Conservation (phyloP, 768 basidiomycete species). For the Sistotremastrum niveocremeum region DNA sequence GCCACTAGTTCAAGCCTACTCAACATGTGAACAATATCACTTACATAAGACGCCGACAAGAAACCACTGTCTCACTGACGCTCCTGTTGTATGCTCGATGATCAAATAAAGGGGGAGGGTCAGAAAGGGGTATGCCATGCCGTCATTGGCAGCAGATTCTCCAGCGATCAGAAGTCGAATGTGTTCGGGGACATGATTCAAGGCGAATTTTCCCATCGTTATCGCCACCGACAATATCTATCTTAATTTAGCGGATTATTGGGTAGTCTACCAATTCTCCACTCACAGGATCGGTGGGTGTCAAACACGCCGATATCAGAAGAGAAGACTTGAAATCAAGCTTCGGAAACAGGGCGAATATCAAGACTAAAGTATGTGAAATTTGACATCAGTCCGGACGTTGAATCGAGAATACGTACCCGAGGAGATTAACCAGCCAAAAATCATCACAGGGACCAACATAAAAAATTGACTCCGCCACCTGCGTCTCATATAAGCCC, state of each 20-base stretch:
- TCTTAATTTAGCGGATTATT: no score
- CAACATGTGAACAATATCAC: not conserved
- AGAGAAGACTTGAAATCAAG: conserved; percentile 64
- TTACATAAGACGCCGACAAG: conserved; percentile 71
- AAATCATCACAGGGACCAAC: conserved; percentile 76
- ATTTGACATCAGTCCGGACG: no score
- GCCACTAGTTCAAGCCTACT: not conserved
- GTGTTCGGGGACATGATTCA: conserved; percentile 55
- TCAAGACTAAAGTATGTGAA: conserved; percentile 18
- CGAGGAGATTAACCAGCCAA: conserved; percentile 70
- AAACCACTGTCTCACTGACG: conserved; percentile 75
- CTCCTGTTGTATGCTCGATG: conserved; percentile 43
- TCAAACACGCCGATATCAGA: conserved; percentile 79
- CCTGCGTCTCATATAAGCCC: conserved; percentile 70
- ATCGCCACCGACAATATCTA: not conserved
- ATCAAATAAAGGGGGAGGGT: conserved; percentile 77
- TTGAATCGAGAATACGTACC: conserved; percentile 15
- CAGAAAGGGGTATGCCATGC: conserved; percentile 88
- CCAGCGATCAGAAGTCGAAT: conserved; percentile 73
- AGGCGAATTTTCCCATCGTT: conserved; percentile 43
- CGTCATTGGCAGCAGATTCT: conserved; percentile 93
- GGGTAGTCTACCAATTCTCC: no score
- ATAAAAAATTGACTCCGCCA: conserved; percentile 53
- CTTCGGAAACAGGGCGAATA: conserved; percentile 58
- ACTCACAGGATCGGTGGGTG: conserved; percentile 71